Conservation (phyloP, 495 filamentous ascomycete species). For the Daldinia bambusicola region DNA sequence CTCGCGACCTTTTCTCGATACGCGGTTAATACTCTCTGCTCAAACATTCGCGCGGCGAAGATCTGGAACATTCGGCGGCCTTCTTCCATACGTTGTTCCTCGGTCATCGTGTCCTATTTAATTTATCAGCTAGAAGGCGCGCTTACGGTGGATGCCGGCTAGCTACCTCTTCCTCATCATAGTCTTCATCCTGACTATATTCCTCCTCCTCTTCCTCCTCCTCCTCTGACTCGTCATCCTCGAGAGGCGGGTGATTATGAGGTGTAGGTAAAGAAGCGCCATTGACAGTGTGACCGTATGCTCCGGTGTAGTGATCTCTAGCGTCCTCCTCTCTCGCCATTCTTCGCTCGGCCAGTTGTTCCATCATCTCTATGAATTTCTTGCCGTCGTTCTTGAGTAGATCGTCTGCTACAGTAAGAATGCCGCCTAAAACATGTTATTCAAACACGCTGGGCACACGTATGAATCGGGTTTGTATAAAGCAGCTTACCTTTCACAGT, state of each 20-base stretch:
- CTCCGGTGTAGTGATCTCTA: conserved; percentile 69
- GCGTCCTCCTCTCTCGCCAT: conserved; percentile 97
- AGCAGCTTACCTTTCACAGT: conserved; percentile 87
- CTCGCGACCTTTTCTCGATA: conserved; percentile 96
- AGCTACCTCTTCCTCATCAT: conserved; percentile 87
- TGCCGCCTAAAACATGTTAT: conserved; percentile 76
- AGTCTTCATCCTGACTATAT: conserved; percentile 88
- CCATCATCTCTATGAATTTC: conserved; percentile 99
- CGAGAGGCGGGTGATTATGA: conserved; percentile 65
- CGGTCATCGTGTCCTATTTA: conserved; percentile 89
- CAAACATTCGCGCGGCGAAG: conserved; percentile 98
- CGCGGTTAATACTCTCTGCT: conserved; percentile 95
- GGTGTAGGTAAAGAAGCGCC: conserved; percentile 53
- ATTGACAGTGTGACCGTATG: conserved; percentile 62
- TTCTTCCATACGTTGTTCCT: conserved; percentile 99
- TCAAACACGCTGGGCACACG: conserved; percentile 44
- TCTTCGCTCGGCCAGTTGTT: conserved; percentile 94
- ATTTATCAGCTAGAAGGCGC: conserved; percentile 47
- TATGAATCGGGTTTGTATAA: conserved; percentile 42
- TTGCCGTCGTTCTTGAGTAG: conserved; percentile 98
- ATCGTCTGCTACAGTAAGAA: conserved; percentile 98
- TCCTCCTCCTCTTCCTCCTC: conserved; percentile 90
- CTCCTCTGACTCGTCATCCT: conserved; percentile 79
- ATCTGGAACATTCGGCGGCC: conserved; percentile 99
- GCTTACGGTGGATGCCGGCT: conserved; percentile 11